phyloP scores from a whole-genome alignment of 2,329 filamentous ascomycete species.

The Cladophialophora immunda region DNA sequence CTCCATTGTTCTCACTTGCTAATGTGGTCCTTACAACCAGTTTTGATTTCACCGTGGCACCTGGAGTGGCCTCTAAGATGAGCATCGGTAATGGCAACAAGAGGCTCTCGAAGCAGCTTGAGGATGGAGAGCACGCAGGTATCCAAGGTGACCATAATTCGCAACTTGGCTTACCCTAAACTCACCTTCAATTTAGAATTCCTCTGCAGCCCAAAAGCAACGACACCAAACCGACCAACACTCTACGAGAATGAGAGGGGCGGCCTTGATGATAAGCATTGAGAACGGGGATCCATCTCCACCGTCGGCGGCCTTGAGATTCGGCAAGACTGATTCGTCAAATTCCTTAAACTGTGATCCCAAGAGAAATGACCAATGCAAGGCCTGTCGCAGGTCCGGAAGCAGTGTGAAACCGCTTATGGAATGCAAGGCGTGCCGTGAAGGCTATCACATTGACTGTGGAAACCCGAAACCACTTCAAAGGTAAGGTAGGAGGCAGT shows the following conservation, averaged over 20 bases:
- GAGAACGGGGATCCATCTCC: no score
- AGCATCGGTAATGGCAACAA: background rate
- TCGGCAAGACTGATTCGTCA: constrained; percentile 25
- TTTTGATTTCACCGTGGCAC: background rate
- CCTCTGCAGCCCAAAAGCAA: background rate
- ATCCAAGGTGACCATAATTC: background rate
- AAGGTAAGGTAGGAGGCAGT: constrained; percentile 15
- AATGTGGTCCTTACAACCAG: background rate
- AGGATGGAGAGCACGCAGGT: background rate
- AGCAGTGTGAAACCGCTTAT: constrained; percentile 26
- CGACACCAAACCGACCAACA: background rate
- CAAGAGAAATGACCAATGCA: constrained; percentile 26
- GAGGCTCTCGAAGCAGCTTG: background rate
- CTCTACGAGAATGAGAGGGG: no score
- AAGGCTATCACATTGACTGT: constrained; percentile 34
- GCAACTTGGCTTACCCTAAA: background rate
- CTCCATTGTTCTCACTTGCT: background rate
- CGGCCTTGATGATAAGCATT: no score
- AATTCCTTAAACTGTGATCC: constrained; percentile 22
- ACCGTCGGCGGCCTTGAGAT: no score
- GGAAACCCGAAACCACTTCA: constrained; percentile 33
- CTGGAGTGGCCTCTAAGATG: background rate
- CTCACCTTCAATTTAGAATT: background rate
- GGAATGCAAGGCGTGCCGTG: constrained; percentile 30
- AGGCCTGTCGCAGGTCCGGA: constrained; percentile 32